These are phyloP conservation scores for Neonectria hederae DNA, from an alignment of 2,329 filamentous ascomycete species.

Conservation along the genomic window DNA sequence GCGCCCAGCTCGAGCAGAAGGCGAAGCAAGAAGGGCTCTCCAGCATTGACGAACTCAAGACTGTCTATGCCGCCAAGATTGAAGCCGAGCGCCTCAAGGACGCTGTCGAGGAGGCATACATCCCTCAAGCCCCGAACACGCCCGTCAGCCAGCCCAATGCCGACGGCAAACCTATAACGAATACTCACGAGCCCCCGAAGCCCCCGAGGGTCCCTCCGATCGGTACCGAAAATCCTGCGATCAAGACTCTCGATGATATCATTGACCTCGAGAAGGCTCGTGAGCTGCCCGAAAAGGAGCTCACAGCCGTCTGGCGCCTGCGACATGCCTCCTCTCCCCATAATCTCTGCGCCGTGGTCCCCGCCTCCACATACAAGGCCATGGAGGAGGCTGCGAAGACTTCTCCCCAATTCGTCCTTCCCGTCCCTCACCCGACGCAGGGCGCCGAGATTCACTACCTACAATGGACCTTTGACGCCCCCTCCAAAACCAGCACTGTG, in stretches of 20 bases:
- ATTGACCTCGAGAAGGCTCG: slow-evolving; percentile 83
- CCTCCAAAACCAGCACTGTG: slow-evolving; percentile 73
- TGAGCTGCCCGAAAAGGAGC: slow-evolving; percentile 78
- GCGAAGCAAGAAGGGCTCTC: slow-evolving; percentile 76
- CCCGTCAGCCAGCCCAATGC: slow-evolving; percentile 49
- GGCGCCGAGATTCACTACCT: slow-evolving; percentile 95
- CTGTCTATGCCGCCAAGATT: slow-evolving; percentile 88
- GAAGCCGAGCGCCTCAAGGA: slow-evolving; percentile 73
- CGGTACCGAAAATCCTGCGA: slow-evolving; percentile 41
- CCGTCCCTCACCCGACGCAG: slow-evolving; percentile 73
- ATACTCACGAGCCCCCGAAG: slow-evolving; percentile 26
- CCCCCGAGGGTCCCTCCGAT: slow-evolving; percentile 27
- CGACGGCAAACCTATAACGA: slow-evolving; percentile 14
- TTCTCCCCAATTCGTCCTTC: slow-evolving; percentile 91
- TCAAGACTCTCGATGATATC: slow-evolving; percentile 61
- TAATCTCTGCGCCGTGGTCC: slow-evolving; percentile 86
- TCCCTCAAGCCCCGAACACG: slow-evolving; percentile 50
- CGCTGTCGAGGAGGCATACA: slow-evolving; percentile 56
- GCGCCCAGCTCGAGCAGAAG: slow-evolving; percentile 83
- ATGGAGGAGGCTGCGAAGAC: slow-evolving; percentile 77
- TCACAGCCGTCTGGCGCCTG: slow-evolving; percentile 89
- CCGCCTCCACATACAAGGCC: slow-evolving; percentile 74
- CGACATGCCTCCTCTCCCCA: slow-evolving; percentile 78
- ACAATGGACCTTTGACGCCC: slow-evolving; percentile 89
- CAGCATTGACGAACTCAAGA: slow-evolving; percentile 79